Evolutionary conservation across 176 grass and related monocot species (phyloP), one percentile per base, ranked within the genome.

Genomic region (Areca catechu): DNA sequence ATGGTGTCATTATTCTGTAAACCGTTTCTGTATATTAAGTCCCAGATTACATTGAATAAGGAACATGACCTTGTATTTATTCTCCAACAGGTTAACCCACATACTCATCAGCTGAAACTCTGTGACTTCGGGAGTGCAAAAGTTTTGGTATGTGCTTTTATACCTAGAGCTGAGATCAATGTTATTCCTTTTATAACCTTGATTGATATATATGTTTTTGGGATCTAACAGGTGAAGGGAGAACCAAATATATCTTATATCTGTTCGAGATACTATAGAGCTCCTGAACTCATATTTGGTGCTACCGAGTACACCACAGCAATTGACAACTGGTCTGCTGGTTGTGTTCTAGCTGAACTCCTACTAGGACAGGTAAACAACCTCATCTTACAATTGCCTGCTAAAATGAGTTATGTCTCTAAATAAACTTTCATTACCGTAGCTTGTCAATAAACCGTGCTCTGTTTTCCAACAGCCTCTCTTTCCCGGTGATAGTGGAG

Each of bases 201-300:
- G 34, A 14, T 43, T 43, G 34, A 43, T 43, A 57, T 54, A 48
- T 24, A 52, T 57, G 0, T 53, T 65, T 15, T 29, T 43, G 63
- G 20, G 21, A 50, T 71, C 34, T 43, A 43, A 43, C 34, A 95
- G 89, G 89, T 95, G 24, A 75, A 74, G 76, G 89, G 89, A 15
- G 89, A 95, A 76, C 80, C 80, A 29, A 95, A 95, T 79, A 95
- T 95, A 76, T 88, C 89, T 58, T 95, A 95, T 54, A 95, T 95
- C 49, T 95, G 89, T 66, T 95, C 89, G 37, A 82, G 89, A 79
- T 95, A 88, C 48, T 95, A 95, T 54, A 79, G 89, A 88, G 89
- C 89, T 60, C 89, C 89, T 59, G 89, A 95, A 60, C 80, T 88
- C 58, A 95, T 95, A 73, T 95, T 95, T 76, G 89, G 89, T 60